Percentiles rank a stretch among this genome's conserved stretches.
Conservation (phyloP, 805 yeast genomes). For the Lipomyces lipofer region DNA sequence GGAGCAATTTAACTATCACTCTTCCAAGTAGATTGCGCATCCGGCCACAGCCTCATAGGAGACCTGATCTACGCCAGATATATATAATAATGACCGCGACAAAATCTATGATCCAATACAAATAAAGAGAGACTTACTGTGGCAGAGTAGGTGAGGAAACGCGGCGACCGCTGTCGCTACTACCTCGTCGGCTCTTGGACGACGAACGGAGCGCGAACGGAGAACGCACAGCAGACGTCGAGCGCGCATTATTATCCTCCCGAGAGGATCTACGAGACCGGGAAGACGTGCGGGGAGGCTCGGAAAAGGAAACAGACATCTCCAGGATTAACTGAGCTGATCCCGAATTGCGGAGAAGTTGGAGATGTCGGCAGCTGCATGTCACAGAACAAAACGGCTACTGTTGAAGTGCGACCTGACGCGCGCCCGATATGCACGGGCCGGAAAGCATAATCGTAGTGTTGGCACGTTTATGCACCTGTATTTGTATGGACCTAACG, state of each 20-base stretch:
- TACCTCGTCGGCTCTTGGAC: conserved; percentile 4
- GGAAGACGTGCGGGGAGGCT: conserved; percentile 19
- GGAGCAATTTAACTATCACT: not conserved
- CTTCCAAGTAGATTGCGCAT: too few species aligned
- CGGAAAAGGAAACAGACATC: conserved; percentile 12
- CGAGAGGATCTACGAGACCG: conserved; percentile 14
- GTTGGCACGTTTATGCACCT: too few species aligned
- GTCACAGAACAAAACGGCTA: too few species aligned
- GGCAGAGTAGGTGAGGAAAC: not conserved
- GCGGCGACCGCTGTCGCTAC: conserved; percentile 3
- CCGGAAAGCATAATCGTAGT: too few species aligned
- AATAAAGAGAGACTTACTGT: conserved; percentile 13
- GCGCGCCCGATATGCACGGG: too few species aligned
- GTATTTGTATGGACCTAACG: too few species aligned
- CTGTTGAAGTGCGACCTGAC: too few species aligned
- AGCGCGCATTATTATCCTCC: conserved; percentile 7
- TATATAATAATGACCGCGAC: not conserved
- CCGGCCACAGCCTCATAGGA: not conserved
- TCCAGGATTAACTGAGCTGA: too few species aligned
- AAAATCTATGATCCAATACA: not conserved
- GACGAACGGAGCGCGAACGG: conserved; percentile 21
- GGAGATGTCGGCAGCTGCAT: too few species aligned
- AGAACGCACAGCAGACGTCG: conserved; percentile 15
- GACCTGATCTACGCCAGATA: not conserved
- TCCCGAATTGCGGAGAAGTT: too few species aligned